phyloP scores from a whole-genome alignment of 2,329 filamentous ascomycete genomes.

The Alternaria sp. region DNA sequence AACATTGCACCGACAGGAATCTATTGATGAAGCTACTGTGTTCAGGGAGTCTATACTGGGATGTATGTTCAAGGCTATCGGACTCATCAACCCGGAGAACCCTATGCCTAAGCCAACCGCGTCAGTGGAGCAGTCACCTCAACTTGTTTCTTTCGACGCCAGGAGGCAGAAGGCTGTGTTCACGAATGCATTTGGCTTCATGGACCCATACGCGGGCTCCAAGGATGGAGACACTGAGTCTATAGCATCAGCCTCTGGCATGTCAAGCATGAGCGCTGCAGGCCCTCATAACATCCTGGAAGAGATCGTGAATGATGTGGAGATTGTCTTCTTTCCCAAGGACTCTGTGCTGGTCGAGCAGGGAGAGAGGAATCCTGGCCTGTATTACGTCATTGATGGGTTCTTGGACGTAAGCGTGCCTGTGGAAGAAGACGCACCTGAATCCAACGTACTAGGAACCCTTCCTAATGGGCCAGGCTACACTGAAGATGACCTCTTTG shows the following conservation, averaged over 20 bases:
- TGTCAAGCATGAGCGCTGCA: slow-evolving; percentile 60
- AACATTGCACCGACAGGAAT: slow-evolving; percentile 74
- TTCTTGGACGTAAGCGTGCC: slow-evolving; percentile 95
- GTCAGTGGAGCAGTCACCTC: slow-evolving; percentile 85
- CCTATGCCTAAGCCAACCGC: slow-evolving; percentile 65
- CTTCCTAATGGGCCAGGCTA: slow-evolving; percentile 43
- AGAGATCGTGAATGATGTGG: slow-evolving; percentile 88
- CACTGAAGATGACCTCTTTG: slow-evolving; percentile 47
- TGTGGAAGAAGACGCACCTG: slow-evolving; percentile 64
- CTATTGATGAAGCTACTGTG: slow-evolving; percentile 83
- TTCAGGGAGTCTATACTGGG: slow-evolving; percentile 91
- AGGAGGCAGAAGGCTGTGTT: slow-evolving; percentile 80
- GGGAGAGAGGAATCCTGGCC: slow-evolving; percentile 91
- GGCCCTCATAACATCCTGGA: slow-evolving; percentile 71
- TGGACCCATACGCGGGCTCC: slow-evolving; percentile 80
- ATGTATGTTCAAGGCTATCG: slow-evolving; percentile 94
- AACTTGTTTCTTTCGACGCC: slow-evolving; percentile 82
- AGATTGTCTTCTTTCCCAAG: slow-evolving; percentile 97
- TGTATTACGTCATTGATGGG: slow-evolving; percentile 98
- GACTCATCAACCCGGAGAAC: slow-evolving; percentile 73
- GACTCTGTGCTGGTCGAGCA: slow-evolving; percentile 94
- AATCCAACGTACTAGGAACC: slow-evolving; percentile 54
- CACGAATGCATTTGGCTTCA: slow-evolving; percentile 88
- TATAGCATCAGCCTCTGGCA: slow-evolving; percentile 62
- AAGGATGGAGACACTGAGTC: slow-evolving; percentile 88